A percentile compares a stretch with the other conserved stretches of the same genome.
phyloP scores from a whole-genome alignment of 225 moss, liverwort and hornwort genomes.

The Pleurozium schreberi region DNA sequence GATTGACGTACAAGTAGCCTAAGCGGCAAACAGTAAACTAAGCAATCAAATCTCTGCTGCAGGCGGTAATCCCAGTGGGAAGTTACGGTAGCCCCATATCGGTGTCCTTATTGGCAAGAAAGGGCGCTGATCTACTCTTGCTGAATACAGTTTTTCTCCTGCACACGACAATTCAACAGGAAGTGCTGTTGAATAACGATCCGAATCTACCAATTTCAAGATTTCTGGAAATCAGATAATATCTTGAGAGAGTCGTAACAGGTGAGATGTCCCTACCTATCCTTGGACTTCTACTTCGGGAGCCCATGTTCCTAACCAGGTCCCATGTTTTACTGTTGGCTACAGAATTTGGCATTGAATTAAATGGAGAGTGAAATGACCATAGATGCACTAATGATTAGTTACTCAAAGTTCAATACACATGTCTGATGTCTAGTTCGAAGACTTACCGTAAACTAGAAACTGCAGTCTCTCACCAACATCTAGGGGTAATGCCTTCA shows the following conservation, averaged over 20 bases:
- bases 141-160: slow-evolving; percentile 24
- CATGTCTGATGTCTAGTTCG: background rate
- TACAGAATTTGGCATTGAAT: background rate
- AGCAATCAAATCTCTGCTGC: background rate
- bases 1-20: background rate
- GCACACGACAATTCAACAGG: slow-evolving; percentile 27
- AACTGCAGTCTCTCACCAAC: background rate
- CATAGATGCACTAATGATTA: background rate
- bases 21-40: background rate
- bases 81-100: background rate
- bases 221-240: slow-evolving; percentile 17
- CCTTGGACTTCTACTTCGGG: background rate
- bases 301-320: background rate
- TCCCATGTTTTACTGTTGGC: background rate
- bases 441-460: background rate
- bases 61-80: slow-evolving; percentile 33
- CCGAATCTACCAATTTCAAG: slow-evolving; percentile 14
- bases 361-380: background rate
- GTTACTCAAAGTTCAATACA: background rate
- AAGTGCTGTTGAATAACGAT: slow-evolving; percentile 17
- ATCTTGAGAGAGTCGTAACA: background rate
- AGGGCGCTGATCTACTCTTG: slow-evolving; percentile 13
- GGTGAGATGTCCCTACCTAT: background rate
- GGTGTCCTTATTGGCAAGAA: slow-evolving; percentile 21
- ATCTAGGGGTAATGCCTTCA: background rate